A percentile compares a stretch with the other conserved stretches of the same genome.
Evolutionary conservation across 2,329 filamentous ascomycete genomes (phyloP).

Genomic region (Metarhizium sp.): DNA sequence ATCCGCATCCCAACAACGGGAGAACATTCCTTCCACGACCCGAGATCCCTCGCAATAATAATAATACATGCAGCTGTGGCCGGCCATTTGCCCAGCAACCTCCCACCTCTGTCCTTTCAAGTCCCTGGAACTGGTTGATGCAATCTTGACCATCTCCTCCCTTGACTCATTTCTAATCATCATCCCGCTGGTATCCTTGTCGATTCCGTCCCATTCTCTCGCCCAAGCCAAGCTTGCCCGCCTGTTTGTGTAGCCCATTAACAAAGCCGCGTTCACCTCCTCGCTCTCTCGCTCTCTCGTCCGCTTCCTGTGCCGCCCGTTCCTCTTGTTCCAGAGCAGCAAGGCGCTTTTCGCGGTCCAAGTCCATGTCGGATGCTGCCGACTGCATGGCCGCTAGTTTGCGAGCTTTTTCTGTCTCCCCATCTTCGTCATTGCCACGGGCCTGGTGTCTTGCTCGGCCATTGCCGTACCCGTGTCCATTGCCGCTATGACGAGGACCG

Average conservation of each 20-base stretch:
- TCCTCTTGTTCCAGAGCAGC: conserved; percentile 59
- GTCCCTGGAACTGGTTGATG: not conserved
- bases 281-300: conserved; percentile 54
- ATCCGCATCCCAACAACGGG: too few relatives aligned
- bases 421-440: conserved; percentile 13
- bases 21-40: too few relatives aligned
- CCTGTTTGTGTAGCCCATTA: conserved; percentile 52
- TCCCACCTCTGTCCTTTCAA: too few relatives aligned
- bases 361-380: conserved; percentile 59
- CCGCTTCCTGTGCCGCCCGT: conserved; percentile 52
- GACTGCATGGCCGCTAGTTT: conserved; percentile 67
- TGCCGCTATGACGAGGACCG: not conserved
- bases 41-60: too few relatives aligned
- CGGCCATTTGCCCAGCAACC: too few relatives aligned
- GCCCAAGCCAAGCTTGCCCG: conserved; percentile 39
- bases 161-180: conserved; percentile 21
- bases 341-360: conserved; percentile 59
- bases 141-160: not conserved
- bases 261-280: conserved; percentile 57
- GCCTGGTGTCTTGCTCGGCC: not conserved
- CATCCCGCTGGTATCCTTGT: conserved; percentile 35
- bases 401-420: conserved; percentile 50
- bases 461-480: conserved; percentile 11
- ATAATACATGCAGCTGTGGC: too few relatives aligned
- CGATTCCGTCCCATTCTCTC: conserved; percentile 41